A percentile compares a stretch with the other conserved stretches of the same genome.
Conservation (phyloP, 2,329 filamentous ascomycete genomes). For the Fusarium piperis region DNA sequence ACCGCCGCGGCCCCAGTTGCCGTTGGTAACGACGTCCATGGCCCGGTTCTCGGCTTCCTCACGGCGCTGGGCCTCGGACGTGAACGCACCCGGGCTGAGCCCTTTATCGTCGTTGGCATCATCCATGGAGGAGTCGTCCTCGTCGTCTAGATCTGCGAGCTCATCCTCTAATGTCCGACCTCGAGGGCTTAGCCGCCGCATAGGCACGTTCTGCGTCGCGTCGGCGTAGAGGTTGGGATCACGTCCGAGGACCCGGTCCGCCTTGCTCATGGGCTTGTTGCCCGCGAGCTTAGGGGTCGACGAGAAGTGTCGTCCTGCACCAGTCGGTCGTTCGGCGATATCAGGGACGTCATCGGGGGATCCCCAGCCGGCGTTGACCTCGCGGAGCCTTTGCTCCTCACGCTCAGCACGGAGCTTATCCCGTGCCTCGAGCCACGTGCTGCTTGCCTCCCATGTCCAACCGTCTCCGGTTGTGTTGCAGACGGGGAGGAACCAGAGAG, state of each 20-base stretch:
- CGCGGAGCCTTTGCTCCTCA: constrained; percentile 68
- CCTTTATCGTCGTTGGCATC: constrained; percentile 48
- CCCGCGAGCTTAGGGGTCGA: constrained; percentile 30
- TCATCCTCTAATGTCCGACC: constrained; percentile 58
- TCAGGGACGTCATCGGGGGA: constrained; percentile 42
- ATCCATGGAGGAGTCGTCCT: constrained; percentile 45
- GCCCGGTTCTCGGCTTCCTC: constrained; percentile 57
- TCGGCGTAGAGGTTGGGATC: constrained; percentile 66
- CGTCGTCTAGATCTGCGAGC: constrained; percentile 52
- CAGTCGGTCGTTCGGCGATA: constrained; percentile 31
- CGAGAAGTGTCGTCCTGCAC: constrained; percentile 49
- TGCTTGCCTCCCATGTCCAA: constrained; percentile 91
- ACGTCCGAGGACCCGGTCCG: constrained; percentile 66
- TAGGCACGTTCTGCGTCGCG: constrained; percentile 53
- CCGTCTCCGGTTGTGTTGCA: constrained; percentile 90
- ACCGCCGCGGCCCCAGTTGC: constrained; percentile 52
- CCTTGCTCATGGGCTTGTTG: constrained; percentile 60
- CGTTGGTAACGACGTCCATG: constrained; percentile 55
- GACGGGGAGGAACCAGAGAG: constrained; percentile 83
- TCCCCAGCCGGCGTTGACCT: constrained; percentile 76
- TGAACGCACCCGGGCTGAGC: constrained; percentile 51
- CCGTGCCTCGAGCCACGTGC: constrained; percentile 78
- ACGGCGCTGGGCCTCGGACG: constrained; percentile 47
- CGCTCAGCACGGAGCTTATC: constrained; percentile 69
- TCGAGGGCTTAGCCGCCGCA: constrained; percentile 58